Evolutionary conservation across 2,329 filamentous ascomycete genomes (phyloP).

Genomic region (Aureobasidium sp.): DNA sequence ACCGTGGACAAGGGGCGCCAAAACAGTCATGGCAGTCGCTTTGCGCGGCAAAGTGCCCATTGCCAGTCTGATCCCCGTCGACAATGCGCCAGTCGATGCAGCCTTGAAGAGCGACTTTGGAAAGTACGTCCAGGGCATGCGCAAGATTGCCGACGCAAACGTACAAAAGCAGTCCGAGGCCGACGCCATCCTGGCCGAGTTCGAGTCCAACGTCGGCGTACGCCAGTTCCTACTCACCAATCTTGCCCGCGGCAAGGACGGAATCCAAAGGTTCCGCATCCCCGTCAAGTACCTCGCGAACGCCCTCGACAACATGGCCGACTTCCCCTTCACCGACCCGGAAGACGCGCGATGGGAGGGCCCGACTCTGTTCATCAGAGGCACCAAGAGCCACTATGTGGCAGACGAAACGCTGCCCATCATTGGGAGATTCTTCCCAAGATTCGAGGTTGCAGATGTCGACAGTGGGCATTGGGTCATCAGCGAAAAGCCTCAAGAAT

Average conservation of each 20-base stretch:
- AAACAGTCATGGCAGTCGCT: conserved; percentile 81
- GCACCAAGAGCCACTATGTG: conserved; percentile 68
- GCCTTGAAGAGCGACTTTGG: conserved; percentile 65
- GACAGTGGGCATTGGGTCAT: conserved; percentile 83
- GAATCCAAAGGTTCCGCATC: conserved; percentile 64
- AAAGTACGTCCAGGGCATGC: conserved; percentile 78
- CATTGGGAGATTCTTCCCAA: conserved; percentile 74
- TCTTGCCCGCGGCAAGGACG: conserved; percentile 49
- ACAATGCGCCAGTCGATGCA: conserved; percentile 84
- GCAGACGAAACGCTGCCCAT: conserved; percentile 71
- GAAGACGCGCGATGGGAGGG: conserved; percentile 61
- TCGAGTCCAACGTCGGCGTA: conserved; percentile 65
- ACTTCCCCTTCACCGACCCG: conserved; percentile 78
- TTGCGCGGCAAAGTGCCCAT: conserved; percentile 60
- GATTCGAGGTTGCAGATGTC: conserved; percentile 63
- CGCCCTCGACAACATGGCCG: conserved; percentile 65
- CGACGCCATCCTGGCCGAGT: conserved; percentile 65
- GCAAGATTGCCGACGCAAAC: conserved; percentile 60
- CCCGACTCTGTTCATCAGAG: conserved; percentile 70
- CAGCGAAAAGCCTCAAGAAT: conserved; percentile 75
- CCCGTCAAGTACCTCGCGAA: conserved; percentile 63
- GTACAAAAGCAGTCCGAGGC: conserved; percentile 67
- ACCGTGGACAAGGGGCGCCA: conserved; percentile 57
- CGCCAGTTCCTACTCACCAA: conserved; percentile 91
- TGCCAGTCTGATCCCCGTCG: conserved; percentile 67